Base-by-base conservation (phyloP, 2,329 filamentous ascomycete species). In the Fusarium caatingaense region DNA sequence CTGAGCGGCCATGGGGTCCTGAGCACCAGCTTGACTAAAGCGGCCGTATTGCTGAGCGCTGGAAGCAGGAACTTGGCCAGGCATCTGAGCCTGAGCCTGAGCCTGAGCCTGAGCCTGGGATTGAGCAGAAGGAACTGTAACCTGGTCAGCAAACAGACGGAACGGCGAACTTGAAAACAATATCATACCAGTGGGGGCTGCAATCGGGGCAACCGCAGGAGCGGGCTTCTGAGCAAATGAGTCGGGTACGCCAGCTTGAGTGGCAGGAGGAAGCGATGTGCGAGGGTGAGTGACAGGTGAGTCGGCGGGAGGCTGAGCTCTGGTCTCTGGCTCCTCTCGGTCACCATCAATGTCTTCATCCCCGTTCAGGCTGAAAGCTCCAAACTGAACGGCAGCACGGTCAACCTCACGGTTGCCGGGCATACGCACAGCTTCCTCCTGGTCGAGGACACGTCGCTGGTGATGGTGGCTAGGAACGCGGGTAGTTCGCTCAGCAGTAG, bases 371-470 rank as follows among this genome's bases (percentile, higher is more conserved):
- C 92, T 97, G 85, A 99, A 93, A 79, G 94, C 97, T 69, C 96
- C 96, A 79, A 99, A 99, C 78, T 98, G 95, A 50, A 99, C 94
- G 51, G 94, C 92, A 72, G 95, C 89, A 75, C 94, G 91, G 79
- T 98, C 95, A 28, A 99, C 92, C 56, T 96, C 94, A 73, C 96
- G 94, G 83, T 98, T 97, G 64, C 93, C 94, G 47, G 96, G 96
- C 95, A 99, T 98, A 71, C 97, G 94, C 42, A 99, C 96, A 63
- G 96, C 93, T 83, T 99, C 96, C 80, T 97, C 94, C 79, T 99
- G 96, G 75, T 98, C 94, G 76, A 97, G 86, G 56, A 98, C 87
- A 76, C 93, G 92, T 72, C 95, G 90, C 79, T 97, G 92, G 34
- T 75, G 73, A 21, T 74, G 72, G 80, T 92, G 93, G 82, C 91